Base-by-base conservation (phyloP, 495 filamentous ascomycete species). In the Friedmanniomyces simplex region DNA sequence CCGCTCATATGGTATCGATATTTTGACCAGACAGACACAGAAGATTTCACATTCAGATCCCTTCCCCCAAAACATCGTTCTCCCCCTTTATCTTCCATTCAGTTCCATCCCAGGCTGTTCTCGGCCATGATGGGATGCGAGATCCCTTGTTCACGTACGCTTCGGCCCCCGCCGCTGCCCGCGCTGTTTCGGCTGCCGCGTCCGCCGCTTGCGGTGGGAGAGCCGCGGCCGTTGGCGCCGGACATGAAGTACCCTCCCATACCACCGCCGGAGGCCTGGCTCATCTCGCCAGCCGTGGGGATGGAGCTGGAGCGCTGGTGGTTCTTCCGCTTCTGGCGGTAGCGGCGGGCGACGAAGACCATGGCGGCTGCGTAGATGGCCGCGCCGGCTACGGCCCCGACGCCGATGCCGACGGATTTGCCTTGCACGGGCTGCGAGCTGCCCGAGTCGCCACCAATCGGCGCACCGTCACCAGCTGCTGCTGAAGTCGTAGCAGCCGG, bases 51-150 rank as follows among this genome's bases (percentile, higher is more conserved):
- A n/a, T 32, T 32, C 28, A 32, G 28, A 32, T 32, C 28, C 28
- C 28, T 32, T n/a, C n/a, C n/a, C 28, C 28, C 28, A 32, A 3
- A 32, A 4, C 28, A 32, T 32, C 28, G 28, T 32, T 32, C 28
- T 3, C 28, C 10, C 10, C 28, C 74, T 48, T 86, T 71, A 6
- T 32, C 28, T 32, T 43, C 14, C 5, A 13, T 36, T 73, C 63
- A 98, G 75, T 95, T 96, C 93, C 93, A 98, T 61, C 93, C 93
- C 60, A 98, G 81, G 52, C 89, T 95, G 76, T 98, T 98, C 77
- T 96, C 93, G 42, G 91, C 88, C 77, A 91, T 94, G 57, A 98
- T 87, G 3, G 93, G 93, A 50, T 81, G 83, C 42, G 83, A 87
- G 62, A 89, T 89, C 78, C 60, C 79, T 72, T 50, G 82, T 83